Percentiles rank a stretch among this genome's conserved stretches.
Conservation (phyloP, 1,284 basidiomycete species). For the Volvariella surrecta region DNA sequence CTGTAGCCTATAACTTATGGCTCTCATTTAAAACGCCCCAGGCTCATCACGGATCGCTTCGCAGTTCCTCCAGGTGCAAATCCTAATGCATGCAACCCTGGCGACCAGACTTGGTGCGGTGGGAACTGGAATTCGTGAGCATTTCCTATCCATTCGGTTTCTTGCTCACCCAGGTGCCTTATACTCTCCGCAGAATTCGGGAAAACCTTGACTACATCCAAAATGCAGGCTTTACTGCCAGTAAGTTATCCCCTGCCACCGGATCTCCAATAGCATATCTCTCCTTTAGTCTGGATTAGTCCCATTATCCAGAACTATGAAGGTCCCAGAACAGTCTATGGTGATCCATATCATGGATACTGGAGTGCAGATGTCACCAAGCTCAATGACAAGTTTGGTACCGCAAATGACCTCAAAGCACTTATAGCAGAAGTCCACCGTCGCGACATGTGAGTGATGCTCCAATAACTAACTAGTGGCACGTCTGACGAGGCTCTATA, state of each 20-base stretch:
- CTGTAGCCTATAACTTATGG: no score
- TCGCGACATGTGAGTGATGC: constrained; percentile 47
- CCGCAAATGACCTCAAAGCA: constrained; percentile 57
- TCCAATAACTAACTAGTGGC: constrained; percentile 4
- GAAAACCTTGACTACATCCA: constrained; percentile 75
- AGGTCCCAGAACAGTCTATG: constrained; percentile 53
- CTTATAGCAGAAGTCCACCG: constrained; percentile 57
- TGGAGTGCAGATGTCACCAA: constrained; percentile 57
- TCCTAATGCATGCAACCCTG: constrained; percentile 45
- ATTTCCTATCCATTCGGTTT: neutral
- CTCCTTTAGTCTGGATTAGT: constrained; percentile 48
- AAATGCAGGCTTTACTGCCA: constrained; percentile 68
- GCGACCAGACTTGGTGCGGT: constrained; percentile 58
- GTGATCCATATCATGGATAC: constrained; percentile 65
- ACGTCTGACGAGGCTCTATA: constrained; percentile 11
- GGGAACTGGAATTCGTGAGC: constrained; percentile 61
- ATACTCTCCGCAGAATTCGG: constrained; percentile 37
- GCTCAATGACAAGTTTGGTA: constrained; percentile 65
- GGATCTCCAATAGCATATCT: constrained; percentile 9
- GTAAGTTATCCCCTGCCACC: constrained; percentile 29
- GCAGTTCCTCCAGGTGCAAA: constrained; percentile 50
- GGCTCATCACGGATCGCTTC: constrained; percentile 72
- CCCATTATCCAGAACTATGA: constrained; percentile 65
- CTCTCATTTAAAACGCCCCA: constrained; percentile 9
- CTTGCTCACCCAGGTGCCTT: neutral